Evolutionary conservation across 1,284 basidiomycete species (phyloP).

Genomic region (Ganoderma boninense): DNA sequence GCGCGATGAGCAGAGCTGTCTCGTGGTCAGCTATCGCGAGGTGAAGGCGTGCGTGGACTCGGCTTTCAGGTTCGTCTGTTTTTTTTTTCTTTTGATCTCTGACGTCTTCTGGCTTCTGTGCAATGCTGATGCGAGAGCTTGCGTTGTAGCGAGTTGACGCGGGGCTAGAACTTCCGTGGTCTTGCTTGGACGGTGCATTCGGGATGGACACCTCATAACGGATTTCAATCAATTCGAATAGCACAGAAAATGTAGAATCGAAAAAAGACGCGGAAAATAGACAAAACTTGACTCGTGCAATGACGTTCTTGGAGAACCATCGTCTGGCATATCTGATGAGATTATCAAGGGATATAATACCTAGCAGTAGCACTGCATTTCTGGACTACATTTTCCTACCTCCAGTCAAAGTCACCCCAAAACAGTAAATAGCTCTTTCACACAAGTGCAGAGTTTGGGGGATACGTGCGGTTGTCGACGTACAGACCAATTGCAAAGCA

Average conservation of each 20-base stretch:
- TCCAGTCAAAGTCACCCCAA: not conserved
- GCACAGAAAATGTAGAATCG: slow-evolving; percentile 40
- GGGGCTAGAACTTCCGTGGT: not conserved
- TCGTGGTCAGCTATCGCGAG: slow-evolving; percentile 96
- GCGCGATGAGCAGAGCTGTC: slow-evolving; percentile 94
- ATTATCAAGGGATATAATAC: too few species aligned
- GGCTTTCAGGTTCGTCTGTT: slow-evolving; percentile 81
- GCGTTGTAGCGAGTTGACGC: not conserved
- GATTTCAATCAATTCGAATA: slow-evolving; percentile 11
- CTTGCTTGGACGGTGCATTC: not conserved
- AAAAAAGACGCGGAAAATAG: slow-evolving; percentile 42
- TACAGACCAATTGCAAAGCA: not conserved
- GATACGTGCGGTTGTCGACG: not conserved
- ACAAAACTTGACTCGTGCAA: slow-evolving; percentile 33
- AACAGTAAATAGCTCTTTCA: not conserved
- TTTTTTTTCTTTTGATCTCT: too few species aligned
- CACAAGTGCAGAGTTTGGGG: not conserved
- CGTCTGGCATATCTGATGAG: too few species aligned
- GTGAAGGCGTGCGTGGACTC: slow-evolving; percentile 87
- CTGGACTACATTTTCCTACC: too few species aligned
- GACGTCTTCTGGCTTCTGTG: not conserved
- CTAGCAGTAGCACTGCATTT: too few species aligned
- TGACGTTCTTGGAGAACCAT: not conserved
- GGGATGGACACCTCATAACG: not conserved
- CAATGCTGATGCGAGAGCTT: not conserved